Conservation (phyloP, 768 basidiomycete genomes). For the Suillus hirtellus region DNA sequence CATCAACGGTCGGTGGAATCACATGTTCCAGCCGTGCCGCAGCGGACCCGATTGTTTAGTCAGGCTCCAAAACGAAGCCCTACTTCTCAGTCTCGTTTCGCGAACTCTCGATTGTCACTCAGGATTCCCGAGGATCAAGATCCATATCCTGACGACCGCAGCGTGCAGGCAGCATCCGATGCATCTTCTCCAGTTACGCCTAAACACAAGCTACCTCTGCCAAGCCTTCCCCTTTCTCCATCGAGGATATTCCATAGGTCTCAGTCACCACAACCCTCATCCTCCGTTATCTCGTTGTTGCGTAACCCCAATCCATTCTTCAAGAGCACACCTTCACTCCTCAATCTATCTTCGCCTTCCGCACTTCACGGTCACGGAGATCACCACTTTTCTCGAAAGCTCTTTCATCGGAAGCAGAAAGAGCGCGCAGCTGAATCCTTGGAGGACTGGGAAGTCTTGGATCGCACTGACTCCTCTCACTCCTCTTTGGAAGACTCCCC, state of each 20-base stretch:
- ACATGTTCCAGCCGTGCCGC: conserved; percentile 22
- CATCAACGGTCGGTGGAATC: conserved; percentile 34
- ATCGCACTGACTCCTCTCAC: conserved; percentile 28
- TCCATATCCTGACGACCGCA: conserved; percentile 32
- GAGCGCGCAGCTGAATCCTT: conserved; percentile 34
- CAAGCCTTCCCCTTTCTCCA: conserved; percentile 31
- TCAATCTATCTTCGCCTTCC: conserved; percentile 31
- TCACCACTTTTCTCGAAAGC: conserved; percentile 31
- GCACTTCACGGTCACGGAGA: conserved; percentile 26
- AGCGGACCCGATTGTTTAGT: conserved; percentile 32
- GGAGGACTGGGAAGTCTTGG: conserved; percentile 35
- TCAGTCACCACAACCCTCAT: conserved; percentile 34
- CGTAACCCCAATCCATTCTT: conserved; percentile 37
- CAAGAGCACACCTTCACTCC: conserved; percentile 34
- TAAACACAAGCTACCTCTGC: conserved; percentile 30
- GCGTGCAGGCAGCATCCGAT: conserved; percentile 32
- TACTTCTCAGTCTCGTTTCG: conserved; percentile 32
- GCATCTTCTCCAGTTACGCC: conserved; percentile 33
- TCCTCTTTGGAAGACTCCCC: conserved; percentile 26
- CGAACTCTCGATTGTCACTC: conserved; percentile 34
- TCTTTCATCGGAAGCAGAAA: conserved; percentile 37
- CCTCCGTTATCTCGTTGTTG: conserved; percentile 35
- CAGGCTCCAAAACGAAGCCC: conserved; percentile 28
- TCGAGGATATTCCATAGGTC: conserved; percentile 35
- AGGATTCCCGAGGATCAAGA: conserved; percentile 35